These are phyloP conservation scores for Nemania sp. DNA, from an alignment of 2,329 filamentous ascomycete genomes.

Conservation along the genomic window DNA sequence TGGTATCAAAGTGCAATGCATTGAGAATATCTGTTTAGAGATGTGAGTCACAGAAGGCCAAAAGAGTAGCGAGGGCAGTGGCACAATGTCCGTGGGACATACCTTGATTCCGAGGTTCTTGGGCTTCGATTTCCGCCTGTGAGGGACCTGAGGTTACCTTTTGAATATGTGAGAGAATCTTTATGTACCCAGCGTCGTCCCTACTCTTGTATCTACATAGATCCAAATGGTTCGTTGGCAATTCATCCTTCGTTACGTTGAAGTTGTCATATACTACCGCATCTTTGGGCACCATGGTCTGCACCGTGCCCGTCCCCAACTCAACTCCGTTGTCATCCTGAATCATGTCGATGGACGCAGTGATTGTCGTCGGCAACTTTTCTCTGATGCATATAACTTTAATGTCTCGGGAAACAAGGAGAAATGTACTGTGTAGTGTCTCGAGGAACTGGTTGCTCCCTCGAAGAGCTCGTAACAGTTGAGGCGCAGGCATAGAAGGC, in stretches of 20 bases:
- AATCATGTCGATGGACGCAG: slow-evolving; percentile 30
- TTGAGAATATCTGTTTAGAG: slow-evolving; percentile 38
- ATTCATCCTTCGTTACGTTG: slow-evolving; percentile 38
- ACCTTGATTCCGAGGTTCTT: slow-evolving; percentile 41
- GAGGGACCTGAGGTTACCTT: slow-evolving; percentile 36
- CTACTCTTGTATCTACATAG: slow-evolving; percentile 35
- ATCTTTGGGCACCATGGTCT: slow-evolving; percentile 38
- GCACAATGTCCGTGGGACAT: background rate
- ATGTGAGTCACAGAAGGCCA: background rate
- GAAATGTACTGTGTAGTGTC: slow-evolving; percentile 38
- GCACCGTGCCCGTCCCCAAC: slow-evolving; percentile 34
- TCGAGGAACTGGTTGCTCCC: slow-evolving; percentile 37
- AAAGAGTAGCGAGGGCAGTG: background rate
- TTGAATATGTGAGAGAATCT: slow-evolving; percentile 34
- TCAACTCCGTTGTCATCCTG: slow-evolving; percentile 34
- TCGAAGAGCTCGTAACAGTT: slow-evolving; percentile 33
- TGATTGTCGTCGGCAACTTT: slow-evolving; percentile 35
- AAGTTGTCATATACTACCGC: slow-evolving; percentile 36
- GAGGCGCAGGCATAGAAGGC: slow-evolving; percentile 30
- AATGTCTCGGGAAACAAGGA: slow-evolving; percentile 40
- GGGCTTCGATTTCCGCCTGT: slow-evolving; percentile 35
- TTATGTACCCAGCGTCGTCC: slow-evolving; percentile 35
- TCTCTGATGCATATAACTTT: slow-evolving; percentile 39
- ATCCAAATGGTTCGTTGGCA: slow-evolving; percentile 35
- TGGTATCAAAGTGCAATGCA: slow-evolving; percentile 38